A percentile compares a stretch with the other conserved stretches of the same genome.
phyloP scores from a whole-genome alignment of 2,329 filamentous ascomycete genomes.

The Cadophora malorum region DNA sequence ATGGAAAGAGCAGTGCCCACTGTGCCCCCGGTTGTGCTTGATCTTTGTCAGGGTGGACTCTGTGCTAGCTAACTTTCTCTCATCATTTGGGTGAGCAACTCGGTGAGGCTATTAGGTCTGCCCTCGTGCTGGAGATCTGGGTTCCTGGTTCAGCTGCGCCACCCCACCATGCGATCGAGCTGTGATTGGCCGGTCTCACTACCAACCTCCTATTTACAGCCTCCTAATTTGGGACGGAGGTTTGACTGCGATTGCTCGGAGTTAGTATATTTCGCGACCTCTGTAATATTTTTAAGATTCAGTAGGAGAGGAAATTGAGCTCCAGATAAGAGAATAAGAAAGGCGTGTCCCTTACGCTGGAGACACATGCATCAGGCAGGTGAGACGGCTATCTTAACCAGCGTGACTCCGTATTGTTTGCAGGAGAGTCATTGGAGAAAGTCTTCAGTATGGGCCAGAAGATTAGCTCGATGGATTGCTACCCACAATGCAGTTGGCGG shows the following conservation, averaged over 20 bases:
- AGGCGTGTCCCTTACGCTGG: not conserved
- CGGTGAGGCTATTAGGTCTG: slow-evolving; percentile 19
- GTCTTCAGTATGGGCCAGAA: not conserved
- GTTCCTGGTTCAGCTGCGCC: slow-evolving; percentile 20
- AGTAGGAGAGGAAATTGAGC: too few relatives aligned
- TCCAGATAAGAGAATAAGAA: not conserved
- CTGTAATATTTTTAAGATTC: not conserved
- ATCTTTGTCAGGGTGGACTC: slow-evolving; percentile 16
- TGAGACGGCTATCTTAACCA: slow-evolving; percentile 11
- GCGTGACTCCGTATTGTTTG: slow-evolving; percentile 9
- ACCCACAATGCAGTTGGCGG: not conserved
- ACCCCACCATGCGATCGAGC: slow-evolving; percentile 22
- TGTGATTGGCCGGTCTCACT: slow-evolving; percentile 9
- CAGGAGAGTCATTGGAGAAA: not conserved
- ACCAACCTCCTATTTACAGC: slow-evolving; percentile 21
- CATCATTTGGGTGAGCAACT: slow-evolving; percentile 21
- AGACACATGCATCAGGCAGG: slow-evolving; percentile 10
- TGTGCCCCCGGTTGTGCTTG: slow-evolving; percentile 21
- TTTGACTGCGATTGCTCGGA: not conserved
- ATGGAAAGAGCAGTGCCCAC: slow-evolving; percentile 24
- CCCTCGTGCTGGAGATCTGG: slow-evolving; percentile 2
- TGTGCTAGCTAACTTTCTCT: slow-evolving; percentile 13
- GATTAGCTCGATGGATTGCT: not conserved
- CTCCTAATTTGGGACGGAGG: slow-evolving; percentile 3
- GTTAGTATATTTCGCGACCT: not conserved